Evolutionary conservation across 2,329 filamentous ascomycete species (phyloP).

Genomic region (Polychaeton citri): DNA sequence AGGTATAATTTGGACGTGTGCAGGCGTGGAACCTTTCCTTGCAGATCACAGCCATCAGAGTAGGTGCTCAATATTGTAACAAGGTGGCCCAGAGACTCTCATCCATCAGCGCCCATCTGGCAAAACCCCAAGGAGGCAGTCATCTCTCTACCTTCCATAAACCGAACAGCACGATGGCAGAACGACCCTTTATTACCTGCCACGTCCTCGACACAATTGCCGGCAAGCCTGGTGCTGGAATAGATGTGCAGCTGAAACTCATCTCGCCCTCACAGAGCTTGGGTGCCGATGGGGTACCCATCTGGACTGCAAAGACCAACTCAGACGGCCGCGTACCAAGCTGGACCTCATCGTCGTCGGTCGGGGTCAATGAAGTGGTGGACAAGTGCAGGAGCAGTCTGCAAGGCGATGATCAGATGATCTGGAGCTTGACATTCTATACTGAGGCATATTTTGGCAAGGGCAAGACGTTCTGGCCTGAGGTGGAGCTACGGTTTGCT

Average conservation of each 20-base stretch:
- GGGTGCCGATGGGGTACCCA: constrained; percentile 24
- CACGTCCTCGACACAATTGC: constrained; percentile 74
- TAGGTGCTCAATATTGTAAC: too few species aligned
- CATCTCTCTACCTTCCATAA: neutral
- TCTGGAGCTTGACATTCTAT: constrained; percentile 61
- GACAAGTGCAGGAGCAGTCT: constrained; percentile 18
- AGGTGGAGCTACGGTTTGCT: constrained; percentile 43
- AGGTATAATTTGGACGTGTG: too few species aligned
- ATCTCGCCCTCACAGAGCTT: constrained; percentile 21
- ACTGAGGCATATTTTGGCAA: constrained; percentile 57
- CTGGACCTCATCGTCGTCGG: constrained; percentile 43
- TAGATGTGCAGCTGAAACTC: constrained; percentile 52
- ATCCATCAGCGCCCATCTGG: neutral
- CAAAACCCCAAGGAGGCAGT: too few species aligned
- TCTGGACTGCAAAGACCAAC: constrained; percentile 58
- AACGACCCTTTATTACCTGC: constrained; percentile 56
- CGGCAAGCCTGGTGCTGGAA: constrained; percentile 52
- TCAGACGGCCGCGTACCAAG: constrained; percentile 58
- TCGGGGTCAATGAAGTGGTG: constrained; percentile 25
- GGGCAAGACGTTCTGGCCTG: constrained; percentile 43
- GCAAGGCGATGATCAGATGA: constrained; percentile 29
- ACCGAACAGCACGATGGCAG: neutral
- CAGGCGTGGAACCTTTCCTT: too few species aligned
- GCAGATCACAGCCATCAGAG: too few species aligned
- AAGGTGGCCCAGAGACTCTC: neutral